Conservation (phyloP, 2,329 filamentous ascomycete species). For the Pseudopyrenochaeta lycopersici region DNA sequence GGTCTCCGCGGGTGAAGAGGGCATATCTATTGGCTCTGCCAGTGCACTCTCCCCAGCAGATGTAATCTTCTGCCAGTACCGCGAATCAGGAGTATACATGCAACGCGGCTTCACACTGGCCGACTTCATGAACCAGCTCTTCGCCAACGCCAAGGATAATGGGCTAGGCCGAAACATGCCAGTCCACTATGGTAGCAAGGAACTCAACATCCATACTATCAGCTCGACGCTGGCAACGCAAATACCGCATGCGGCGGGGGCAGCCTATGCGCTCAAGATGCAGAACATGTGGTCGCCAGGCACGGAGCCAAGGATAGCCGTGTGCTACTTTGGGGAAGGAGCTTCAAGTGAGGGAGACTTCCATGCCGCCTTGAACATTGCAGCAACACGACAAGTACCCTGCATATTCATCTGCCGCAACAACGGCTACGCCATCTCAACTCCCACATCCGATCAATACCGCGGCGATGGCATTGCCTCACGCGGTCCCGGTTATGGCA, state of each 20-base stretch:
- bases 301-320: slow-evolving; percentile 68
- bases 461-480: slow-evolving; percentile 90
- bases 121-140: slow-evolving; percentile 95
- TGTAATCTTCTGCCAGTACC: slow-evolving; percentile 92
- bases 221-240: slow-evolving; percentile 88
- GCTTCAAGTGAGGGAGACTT: slow-evolving; percentile 92
- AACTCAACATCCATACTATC: slow-evolving; percentile 88
- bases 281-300: slow-evolving; percentile 77
- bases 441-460: slow-evolving; percentile 89
- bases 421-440: slow-evolving; percentile 91
- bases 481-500: slow-evolving; percentile 88
- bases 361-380: slow-evolving; percentile 89
- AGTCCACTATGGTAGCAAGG: slow-evolving; percentile 88
- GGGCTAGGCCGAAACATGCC: slow-evolving; percentile 95
- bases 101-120: slow-evolving; percentile 86
- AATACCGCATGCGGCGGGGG: slow-evolving; percentile 86
- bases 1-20: slow-evolving; percentile 91
- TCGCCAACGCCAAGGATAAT: slow-evolving; percentile 82
- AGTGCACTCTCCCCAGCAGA: slow-evolving; percentile 85
- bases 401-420: slow-evolving; percentile 92
- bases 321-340: slow-evolving; percentile 90
- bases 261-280: slow-evolving; percentile 87
- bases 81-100: slow-evolving; percentile 89
- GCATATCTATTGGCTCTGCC: slow-evolving; percentile 87
- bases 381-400: slow-evolving; percentile 85